Conservation (phyloP, 106 monocot species). For the Posidonia australis region DNA sequence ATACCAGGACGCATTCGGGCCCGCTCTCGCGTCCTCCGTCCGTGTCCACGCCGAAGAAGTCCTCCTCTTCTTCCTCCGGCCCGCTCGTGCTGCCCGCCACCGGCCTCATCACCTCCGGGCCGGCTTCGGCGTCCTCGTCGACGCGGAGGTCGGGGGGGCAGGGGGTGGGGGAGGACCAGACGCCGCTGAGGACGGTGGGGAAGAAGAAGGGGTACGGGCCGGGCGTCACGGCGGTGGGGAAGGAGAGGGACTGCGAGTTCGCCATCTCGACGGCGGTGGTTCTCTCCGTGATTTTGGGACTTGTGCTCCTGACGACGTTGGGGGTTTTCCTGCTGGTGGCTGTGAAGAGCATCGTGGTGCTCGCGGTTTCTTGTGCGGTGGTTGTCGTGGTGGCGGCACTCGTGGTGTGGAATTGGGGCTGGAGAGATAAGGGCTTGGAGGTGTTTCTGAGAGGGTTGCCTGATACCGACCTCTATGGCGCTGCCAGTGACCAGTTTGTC, state of each 20-base stretch:
- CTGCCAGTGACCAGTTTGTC: slow-evolving; percentile 15
- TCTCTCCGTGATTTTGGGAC: not conserved
- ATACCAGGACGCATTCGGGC: not conserved
- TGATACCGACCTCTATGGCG: slow-evolving; percentile 13
- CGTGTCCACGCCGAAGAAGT: slow-evolving; percentile 5
- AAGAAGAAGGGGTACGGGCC: slow-evolving; percentile 13
- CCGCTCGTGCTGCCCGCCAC: slow-evolving; percentile 15
- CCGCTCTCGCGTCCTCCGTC: slow-evolving; percentile 7
- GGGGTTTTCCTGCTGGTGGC: slow-evolving; percentile 20
- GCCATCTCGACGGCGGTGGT: slow-evolving; percentile 11
- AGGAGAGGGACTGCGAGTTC: slow-evolving; percentile 1
- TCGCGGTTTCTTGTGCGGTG: slow-evolving; percentile 9
- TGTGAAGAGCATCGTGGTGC: slow-evolving; percentile 13
- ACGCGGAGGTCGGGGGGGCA: slow-evolving; percentile 1
- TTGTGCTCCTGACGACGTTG: slow-evolving; percentile 6
- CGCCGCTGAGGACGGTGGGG: not conserved
- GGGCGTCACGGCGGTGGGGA: slow-evolving; percentile 17
- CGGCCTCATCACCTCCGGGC: slow-evolving; percentile 26
- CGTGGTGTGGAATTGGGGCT: slow-evolving; percentile 14
- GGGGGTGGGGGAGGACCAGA: not conserved
- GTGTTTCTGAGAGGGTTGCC: slow-evolving; percentile 11
- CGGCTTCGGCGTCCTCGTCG: slow-evolving; percentile 1
- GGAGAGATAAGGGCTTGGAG: slow-evolving; percentile 9
- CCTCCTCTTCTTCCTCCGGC: slow-evolving; percentile 18
- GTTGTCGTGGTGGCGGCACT: not conserved